Conservation (phyloP, 1,284 basidiomycete genomes). For the Melampsora americana region DNA sequence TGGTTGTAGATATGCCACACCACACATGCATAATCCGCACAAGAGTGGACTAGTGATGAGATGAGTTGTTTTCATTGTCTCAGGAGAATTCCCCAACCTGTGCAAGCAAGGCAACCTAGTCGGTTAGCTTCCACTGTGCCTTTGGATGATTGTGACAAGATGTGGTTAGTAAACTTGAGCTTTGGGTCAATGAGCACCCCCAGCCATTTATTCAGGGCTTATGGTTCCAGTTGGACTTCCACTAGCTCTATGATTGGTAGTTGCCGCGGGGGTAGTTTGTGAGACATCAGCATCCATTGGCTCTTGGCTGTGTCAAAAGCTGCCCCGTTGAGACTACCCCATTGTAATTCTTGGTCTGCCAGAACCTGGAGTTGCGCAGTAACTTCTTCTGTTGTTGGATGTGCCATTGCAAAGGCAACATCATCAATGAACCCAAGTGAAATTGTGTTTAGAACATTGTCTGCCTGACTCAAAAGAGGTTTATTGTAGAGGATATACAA, state of each 20-base stretch:
- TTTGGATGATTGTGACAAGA: neutral
- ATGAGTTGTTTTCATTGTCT: neutral
- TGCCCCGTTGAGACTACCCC: neutral
- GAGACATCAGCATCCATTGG: neutral
- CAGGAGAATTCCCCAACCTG: neutral
- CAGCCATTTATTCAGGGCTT: neutral
- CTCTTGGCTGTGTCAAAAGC: neutral
- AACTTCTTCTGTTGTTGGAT: no score
- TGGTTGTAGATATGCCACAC: neutral
- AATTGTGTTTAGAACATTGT: no score
- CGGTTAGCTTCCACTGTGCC: neutral
- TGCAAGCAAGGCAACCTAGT: neutral
- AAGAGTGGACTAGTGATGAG: neutral
- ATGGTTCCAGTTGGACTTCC: neutral
- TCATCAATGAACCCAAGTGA: no score
- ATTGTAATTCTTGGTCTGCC: neutral
- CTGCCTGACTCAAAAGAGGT: no score
- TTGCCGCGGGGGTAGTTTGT: neutral
- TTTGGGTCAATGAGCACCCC: neutral
- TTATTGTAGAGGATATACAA: no score
- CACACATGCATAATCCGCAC: neutral
- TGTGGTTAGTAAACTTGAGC: neutral
- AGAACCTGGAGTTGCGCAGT: neutral
- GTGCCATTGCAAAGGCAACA: no score
- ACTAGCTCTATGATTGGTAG: neutral